Evolutionary conservation across 1,284 basidiomycete genomes (phyloP), one percentile per base, ranked within the genome.

Genomic region (Taiwanofungus camphoratus): DNA sequence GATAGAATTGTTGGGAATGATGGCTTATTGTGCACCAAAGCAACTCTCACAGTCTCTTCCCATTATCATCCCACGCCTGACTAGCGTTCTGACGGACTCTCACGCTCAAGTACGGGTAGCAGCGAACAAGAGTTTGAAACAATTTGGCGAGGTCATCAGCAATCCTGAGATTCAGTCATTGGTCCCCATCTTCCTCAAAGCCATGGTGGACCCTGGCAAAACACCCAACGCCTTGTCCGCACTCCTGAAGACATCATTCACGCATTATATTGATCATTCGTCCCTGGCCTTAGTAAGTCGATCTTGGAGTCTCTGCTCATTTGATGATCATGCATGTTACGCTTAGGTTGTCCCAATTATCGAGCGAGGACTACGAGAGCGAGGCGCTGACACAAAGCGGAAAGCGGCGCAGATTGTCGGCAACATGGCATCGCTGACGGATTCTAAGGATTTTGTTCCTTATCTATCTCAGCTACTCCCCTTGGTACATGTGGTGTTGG

Each of bases 241-340:
- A 0, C 71, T 99, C 27, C 73, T 99, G 48, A 92, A 92, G 64
- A 98, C 92, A 7, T 92, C 92, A 5, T 99, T 99, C 67, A 90
- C 93, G 67, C 96, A 99, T 62, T 98, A 97, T 60, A 95, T 99
- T 54, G 96, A 99, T 57, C 90, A 94, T 39, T 96, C 96, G 0
- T 99, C 96, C 3, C 71, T 99, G n/a, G 96, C 96, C 15, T 69
- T 99, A 55, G 91, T 92, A 48, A 56, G 79, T 65, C 19, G 12
- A 23, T n/a, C 7, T 11, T 3, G n/a, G 8, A 27, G 26, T 13
- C 8, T 33, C 31, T 33, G 8, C 11, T 33, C 8, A 9, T 7
- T 18, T 12, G 9, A 33, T 16, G 15, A 7, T 9, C 31, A 12
- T 18, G 11, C 15, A 27, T 8, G 20, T 16, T 9, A 31, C 18